These are phyloP conservation scores for Forsythia viridissima DNA, from an alignment of 257 asterid genomes.

Conservation along the genomic window DNA sequence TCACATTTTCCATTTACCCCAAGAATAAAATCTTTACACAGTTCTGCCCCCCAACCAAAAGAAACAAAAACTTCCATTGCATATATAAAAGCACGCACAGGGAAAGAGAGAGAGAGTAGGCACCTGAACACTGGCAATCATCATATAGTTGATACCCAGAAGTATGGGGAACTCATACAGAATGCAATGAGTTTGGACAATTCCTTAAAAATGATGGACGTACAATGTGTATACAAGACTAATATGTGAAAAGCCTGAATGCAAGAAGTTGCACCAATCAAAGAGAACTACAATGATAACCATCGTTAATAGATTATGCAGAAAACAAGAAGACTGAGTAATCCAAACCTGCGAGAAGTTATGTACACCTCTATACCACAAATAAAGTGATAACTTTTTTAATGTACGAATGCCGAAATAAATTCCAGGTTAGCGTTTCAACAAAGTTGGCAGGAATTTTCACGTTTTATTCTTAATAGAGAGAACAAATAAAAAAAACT, in stretches of 20 bases:
- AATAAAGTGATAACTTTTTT: not conserved
- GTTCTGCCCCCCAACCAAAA: not conserved
- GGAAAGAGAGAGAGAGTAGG: not conserved
- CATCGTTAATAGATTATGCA: not conserved
- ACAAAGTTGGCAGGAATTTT: too few species aligned
- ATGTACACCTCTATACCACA: not conserved
- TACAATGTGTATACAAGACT: too few species aligned
- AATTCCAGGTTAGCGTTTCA: not conserved
- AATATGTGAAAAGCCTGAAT: not conserved
- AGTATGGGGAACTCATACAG: too few species aligned
- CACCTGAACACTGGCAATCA: too few species aligned
- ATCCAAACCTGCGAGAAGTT: not conserved
- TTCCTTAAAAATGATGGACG: too few species aligned
- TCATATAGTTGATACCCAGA: too few species aligned
- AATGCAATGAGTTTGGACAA: too few species aligned
- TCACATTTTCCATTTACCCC: not conserved
- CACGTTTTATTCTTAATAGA: not conserved
- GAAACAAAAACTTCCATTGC: too few species aligned
- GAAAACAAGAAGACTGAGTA: not conserved
- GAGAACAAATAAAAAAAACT: not conserved
- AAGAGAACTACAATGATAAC: not conserved
- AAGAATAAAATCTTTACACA: not conserved
- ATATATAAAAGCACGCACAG: not conserved
- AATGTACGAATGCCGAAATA: not conserved
- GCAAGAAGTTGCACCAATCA: not conserved